Evolutionary conservation across 1,139 yeast species (phyloP), one percentile per base, ranked within the genome.

Genomic region (Kodamaea suecica): DNA sequence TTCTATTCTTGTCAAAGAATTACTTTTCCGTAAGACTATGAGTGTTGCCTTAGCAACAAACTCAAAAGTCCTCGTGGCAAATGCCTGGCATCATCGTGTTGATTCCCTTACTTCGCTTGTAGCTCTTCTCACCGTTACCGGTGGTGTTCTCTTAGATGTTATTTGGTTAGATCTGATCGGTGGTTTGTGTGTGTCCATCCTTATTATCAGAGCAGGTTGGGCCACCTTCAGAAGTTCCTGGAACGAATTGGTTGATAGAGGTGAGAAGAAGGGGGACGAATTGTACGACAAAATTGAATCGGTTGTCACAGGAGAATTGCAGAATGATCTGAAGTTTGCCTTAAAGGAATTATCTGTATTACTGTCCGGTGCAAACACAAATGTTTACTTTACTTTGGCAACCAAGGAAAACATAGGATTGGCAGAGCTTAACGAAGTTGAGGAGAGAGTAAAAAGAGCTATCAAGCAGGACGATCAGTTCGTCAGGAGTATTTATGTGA

Each of bases 31-130:
- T 39, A 84, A 85, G 11, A 92, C 98, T 0, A 73, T 82, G 65
- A 76, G 78, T 43, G 79, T 92, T 13, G 97, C 97, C 3, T 66
- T 70, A 29, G 66, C 72, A 41, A 77, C 88, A 20, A 84, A 86
- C 51, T 87, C 97, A 2, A 85, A 87, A 43, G 97, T 92, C 4
- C 70, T 92, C 37, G 81, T 87, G 33, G 98, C 98, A 5, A 92
- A 92, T 53, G 98, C 98, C 3, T 92, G 97, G 97, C 98, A 92
- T 57, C 98, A 92, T 54, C 73, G 98, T 44, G 90, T 92, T n/a
- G 98, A 92, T 56, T 84, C 95, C 1, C 59, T 92, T 47, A 94
- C 97, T 0, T 88, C 97, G 0, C 71, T 84, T 26, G 97, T 92
- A 7, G 97, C 98, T 0, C 73, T 90, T 17, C 73, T 80, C 4